Evolutionary conservation across 495 filamentous ascomycete species (phyloP).

Genomic region (Trichoderma erinaceum): DNA sequence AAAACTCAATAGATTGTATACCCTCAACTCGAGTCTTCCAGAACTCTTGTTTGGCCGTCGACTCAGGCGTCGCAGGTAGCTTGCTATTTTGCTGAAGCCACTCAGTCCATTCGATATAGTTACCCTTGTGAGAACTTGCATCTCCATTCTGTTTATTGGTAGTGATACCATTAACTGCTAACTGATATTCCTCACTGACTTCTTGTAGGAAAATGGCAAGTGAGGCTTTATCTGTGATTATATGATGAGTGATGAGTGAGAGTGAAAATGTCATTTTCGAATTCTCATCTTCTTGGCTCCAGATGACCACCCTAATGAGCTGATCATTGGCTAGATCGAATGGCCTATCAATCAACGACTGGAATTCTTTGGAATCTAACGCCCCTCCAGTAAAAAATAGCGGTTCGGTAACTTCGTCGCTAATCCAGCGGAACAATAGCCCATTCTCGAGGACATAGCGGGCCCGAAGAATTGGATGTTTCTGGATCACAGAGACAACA

Average conservation of each 20-base stretch:
- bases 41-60: background rate
- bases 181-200: background rate
- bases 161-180: background rate
- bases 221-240: constrained; percentile 2
- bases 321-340: constrained; percentile 2
- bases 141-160: background rate
- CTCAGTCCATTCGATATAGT: background rate
- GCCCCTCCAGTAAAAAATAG: background rate
- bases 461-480: constrained; percentile 16
- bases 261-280: background rate
- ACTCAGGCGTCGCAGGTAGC: background rate
- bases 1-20: background rate
- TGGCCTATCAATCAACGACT: background rate
- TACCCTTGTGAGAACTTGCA: background rate
- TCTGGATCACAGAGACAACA: background rate
- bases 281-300: background rate
- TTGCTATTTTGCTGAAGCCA: background rate
- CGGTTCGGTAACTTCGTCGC: background rate
- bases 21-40: background rate
- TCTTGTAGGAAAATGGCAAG: background rate
- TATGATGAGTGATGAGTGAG: background rate
- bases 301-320: background rate
- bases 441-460: background rate
- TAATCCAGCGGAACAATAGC: background rate
- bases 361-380: background rate